A percentile compares a stretch with the other conserved stretches of the same genome.
Evolutionary conservation across 257 asterid species (phyloP).

Genomic region (Forsythia viridissima): DNA sequence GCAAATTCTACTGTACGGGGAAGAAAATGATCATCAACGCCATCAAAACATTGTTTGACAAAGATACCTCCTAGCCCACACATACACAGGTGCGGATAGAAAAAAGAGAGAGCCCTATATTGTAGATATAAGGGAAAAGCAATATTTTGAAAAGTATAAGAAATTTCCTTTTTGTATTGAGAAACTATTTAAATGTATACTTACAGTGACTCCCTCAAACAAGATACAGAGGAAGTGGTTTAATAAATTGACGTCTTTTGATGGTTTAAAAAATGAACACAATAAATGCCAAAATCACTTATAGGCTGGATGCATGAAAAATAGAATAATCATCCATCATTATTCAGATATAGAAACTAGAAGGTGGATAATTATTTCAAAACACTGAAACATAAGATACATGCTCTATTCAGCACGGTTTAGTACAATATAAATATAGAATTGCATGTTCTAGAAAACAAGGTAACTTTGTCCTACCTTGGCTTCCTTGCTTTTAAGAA

Average conservation of each 20-base stretch:
- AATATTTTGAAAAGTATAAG: not conserved
- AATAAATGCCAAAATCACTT: not conserved
- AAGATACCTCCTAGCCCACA: not conserved
- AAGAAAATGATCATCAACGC: not conserved
- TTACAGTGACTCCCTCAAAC: not conserved
- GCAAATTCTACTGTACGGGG: not conserved
- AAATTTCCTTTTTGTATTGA: not conserved
- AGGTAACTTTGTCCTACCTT: slow-evolving; percentile 42
- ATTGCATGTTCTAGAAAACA: not conserved
- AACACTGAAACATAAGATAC: not conserved
- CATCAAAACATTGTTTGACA: not conserved
- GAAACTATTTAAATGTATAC: not conserved
- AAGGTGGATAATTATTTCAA: not conserved
- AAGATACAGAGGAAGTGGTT: not conserved
- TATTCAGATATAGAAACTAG: not conserved
- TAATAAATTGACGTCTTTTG: not conserved
- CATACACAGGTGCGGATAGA: not conserved
- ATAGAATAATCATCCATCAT: not conserved
- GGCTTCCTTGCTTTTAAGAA: slow-evolving; percentile 49
- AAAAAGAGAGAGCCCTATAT: not conserved
- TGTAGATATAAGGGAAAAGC: not conserved
- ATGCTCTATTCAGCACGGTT: not conserved
- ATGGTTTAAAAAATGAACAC: not conserved
- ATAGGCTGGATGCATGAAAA: not conserved
- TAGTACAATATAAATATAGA: not conserved